Base-by-base conservation (phyloP, 805 yeast genomes). In the Hanseniaspora guilliermondii region DNA sequence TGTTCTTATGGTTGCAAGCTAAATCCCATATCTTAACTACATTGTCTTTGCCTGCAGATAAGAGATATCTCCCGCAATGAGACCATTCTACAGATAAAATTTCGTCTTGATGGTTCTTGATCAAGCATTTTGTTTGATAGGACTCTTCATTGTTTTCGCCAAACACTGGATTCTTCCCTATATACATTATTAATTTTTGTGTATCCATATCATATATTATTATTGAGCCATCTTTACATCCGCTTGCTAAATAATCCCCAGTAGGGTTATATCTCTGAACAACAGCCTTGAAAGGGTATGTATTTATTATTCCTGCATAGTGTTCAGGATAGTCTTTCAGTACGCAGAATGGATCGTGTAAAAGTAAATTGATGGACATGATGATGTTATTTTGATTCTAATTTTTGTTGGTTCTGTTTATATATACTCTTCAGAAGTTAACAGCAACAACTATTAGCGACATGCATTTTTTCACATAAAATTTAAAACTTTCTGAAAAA, bases 291-390 rank as follows among this genome's bases (percentile, higher is more conserved):
- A 87, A 83, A 53, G 79, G 79, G 25, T 49, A 49, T 12, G 77
- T 77, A 44, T 61, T 65, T 12, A 87, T 68, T 0, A 89, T 80
- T 57, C 80, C 80, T 1, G 84, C 76, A n/a, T 87, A 75, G 1
- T 83, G 76, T 57, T 89, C 96, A 0, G 97, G 97, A 61, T 78
- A 89, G 64, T 89, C 97, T 62, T 87, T 87, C 21, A 95, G 83
- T 22, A 91, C 88, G 1, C 91, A 80, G 66, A 87, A 87, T 3
- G 97, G 97, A 67, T 89, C 97, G 59, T 86, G 78, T 24, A 91
- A 73, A 9, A 93, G 74, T 35, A 88, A 71, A 66, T 89, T 89
- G 93, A 86, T 45, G 2, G 49, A 30, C 49, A 44, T 86, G 6
- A 8, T 14, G 21, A 16, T 46, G 32, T 27, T 39, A 8, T 39